Percentiles rank a stretch among this genome's conserved stretches.
These are phyloP conservation scores for Trebouxia sp. DNA, from an alignment of 139 green algal genomes.

Conservation along the genomic window DNA sequence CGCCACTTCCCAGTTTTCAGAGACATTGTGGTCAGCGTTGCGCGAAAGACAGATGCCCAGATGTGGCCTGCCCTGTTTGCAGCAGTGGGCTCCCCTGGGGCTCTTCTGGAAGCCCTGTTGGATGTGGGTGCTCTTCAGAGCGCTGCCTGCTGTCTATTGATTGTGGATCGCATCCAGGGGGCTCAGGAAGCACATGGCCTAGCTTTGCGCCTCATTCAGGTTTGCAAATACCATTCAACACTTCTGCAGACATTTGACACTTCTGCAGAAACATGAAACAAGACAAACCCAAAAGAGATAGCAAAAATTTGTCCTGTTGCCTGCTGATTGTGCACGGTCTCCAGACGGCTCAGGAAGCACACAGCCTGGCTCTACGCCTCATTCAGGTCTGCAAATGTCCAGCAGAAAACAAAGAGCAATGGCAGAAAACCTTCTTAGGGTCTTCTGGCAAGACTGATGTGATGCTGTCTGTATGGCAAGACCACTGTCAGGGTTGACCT, in stretches of 20 bases:
- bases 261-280: too few species aligned
- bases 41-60: slow-evolving; percentile 91
- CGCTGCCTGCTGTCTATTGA: slow-evolving; percentile 79
- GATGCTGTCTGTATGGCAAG: too few species aligned
- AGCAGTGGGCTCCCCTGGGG: slow-evolving; percentile 72
- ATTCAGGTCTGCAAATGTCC: slow-evolving; percentile 19
- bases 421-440: too few species aligned
- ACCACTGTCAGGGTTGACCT: too few species aligned
- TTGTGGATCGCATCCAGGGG: slow-evolving; percentile 81
- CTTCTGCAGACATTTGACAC: neutral
- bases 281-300: neutral
- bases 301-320: slow-evolving; percentile 52
- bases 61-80: slow-evolving; percentile 94
- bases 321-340: slow-evolving; percentile 82
- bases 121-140: slow-evolving; percentile 55
- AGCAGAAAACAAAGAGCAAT: too few species aligned
- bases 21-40: slow-evolving; percentile 91
- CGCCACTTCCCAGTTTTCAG: slow-evolving; percentile 70
- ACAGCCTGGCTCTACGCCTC: slow-evolving; percentile 44
- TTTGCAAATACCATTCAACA: neutral
- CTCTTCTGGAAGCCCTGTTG: slow-evolving; percentile 69
- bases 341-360: slow-evolving; percentile 60
- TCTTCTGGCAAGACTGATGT: too few species aligned
- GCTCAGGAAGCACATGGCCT: slow-evolving; percentile 49
- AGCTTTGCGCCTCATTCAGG: slow-evolving; percentile 61